phyloP scores from a whole-genome alignment of 495 filamentous ascomycete genomes.

The Jackrogersella minutella region DNA sequence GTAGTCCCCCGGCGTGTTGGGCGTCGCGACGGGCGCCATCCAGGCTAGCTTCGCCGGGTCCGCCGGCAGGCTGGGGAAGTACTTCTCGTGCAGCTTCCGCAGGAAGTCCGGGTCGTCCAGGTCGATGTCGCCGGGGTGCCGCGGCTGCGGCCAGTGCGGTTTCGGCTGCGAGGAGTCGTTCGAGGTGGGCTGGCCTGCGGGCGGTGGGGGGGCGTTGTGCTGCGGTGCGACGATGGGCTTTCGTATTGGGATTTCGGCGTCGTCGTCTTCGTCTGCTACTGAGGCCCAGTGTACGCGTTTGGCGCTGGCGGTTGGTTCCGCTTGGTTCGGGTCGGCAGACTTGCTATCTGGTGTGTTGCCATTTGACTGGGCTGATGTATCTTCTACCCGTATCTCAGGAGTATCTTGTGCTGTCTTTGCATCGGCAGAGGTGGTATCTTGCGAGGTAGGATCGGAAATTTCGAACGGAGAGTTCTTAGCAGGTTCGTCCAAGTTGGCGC shows the following conservation, averaged over 20 bases:
- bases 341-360: neutral
- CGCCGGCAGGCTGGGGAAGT: conserved; percentile 85
- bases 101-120: conserved; percentile 85
- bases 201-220: conserved; percentile 40
- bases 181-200: conserved; percentile 57
- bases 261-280: conserved; percentile 40
- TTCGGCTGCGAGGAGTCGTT: conserved; percentile 42
- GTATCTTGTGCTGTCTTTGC: conserved; percentile 4
- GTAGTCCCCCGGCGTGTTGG: conserved; percentile 64
- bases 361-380: conserved; percentile 31
- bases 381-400: conserved; percentile 38
- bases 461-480: conserved; percentile 51
- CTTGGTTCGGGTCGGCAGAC: neutral
- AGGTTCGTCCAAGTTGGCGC: conserved; percentile 79
- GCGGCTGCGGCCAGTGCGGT: conserved; percentile 50
- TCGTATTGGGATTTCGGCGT: neutral
- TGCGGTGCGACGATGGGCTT: too few species aligned
- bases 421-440: conserved; percentile 10
- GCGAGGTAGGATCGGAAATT: conserved; percentile 17
- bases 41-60: conserved; percentile 88
- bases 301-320: neutral
- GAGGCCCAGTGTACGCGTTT: conserved; percentile 26
- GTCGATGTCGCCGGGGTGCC: conserved; percentile 72
- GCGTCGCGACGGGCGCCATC: conserved; percentile 76
- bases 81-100: conserved; percentile 81